Evolutionary conservation across 2,329 filamentous ascomycete genomes (phyloP).

Genomic region (Biscogniauxia marginata): DNA sequence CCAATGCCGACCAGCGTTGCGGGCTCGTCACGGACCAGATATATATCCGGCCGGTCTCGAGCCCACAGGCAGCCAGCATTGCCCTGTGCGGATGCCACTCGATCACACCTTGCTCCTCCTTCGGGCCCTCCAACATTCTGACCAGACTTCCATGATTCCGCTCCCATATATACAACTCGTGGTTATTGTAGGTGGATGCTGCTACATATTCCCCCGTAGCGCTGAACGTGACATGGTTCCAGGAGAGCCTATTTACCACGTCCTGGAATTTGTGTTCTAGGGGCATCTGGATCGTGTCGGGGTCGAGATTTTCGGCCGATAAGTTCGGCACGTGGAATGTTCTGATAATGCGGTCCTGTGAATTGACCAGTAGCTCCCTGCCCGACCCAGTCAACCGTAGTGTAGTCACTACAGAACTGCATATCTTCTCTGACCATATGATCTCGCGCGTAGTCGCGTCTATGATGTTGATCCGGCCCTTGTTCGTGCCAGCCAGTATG

Average conservation of each 20-base stretch:
- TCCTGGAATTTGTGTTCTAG: constrained; percentile 99
- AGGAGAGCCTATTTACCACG: constrained; percentile 88
- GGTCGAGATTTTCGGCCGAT: constrained; percentile 66
- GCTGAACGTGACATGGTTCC: constrained; percentile 97
- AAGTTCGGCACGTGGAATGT: constrained; percentile 87
- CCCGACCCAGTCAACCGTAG: constrained; percentile 83
- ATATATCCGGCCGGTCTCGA: constrained; percentile 91
- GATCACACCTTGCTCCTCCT: constrained; percentile 93
- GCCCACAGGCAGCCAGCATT: constrained; percentile 83
- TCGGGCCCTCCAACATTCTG: constrained; percentile 94
- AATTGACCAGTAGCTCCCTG: constrained; percentile 85
- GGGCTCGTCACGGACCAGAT: constrained; percentile 95
- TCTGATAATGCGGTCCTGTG: constrained; percentile 90
- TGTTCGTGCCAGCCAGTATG: constrained; percentile 89
- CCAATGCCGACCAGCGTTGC: constrained; percentile 95
- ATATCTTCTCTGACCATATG: constrained; percentile 87
- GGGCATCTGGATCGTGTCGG: constrained; percentile 82
- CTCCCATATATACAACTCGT: constrained; percentile 98
- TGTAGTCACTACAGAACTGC: constrained; percentile 82
- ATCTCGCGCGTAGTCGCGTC: constrained; percentile 77
- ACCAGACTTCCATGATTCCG: constrained; percentile 88
- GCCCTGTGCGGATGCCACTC: constrained; percentile 94
- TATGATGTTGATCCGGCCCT: constrained; percentile 95
- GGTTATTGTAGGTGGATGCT: constrained; percentile 96
- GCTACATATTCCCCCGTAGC: constrained; percentile 93